A percentile compares a stretch with the other conserved stretches of the same genome.
These are phyloP conservation scores for Wickerhamomyces alni DNA, from an alignment of 805 yeast species.

Conservation along the genomic window DNA sequence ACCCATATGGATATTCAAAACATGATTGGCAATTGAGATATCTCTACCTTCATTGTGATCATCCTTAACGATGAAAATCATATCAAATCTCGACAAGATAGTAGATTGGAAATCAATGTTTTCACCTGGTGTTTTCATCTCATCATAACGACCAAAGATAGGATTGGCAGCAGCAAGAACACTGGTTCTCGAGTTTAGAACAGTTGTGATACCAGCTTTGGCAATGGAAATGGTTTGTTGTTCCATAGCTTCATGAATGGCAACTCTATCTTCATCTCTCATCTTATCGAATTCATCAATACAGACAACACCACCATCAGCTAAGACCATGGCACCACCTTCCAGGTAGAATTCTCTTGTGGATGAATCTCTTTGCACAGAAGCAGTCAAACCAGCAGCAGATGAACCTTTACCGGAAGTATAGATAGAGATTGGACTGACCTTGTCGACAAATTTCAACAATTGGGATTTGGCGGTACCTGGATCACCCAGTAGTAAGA, in stretches of 20 bases:
- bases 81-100: constrained; percentile 93
- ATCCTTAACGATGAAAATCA: constrained; percentile 96
- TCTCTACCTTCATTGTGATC: constrained; percentile 86
- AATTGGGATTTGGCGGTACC: constrained; percentile 98
- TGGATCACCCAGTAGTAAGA: constrained; percentile 91
- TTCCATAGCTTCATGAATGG: constrained; percentile 99
- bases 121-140: constrained; percentile 93
- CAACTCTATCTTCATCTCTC: constrained; percentile 98
- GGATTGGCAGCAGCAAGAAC: constrained; percentile 99
- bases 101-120: constrained; percentile 98
- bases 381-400: constrained; percentile 98
- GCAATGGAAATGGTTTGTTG: constrained; percentile 99
- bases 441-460: constrained; percentile 90
- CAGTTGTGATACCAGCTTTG: constrained; percentile 97
- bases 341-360: constrained; percentile 92
- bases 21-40: constrained; percentile 87
- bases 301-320: constrained; percentile 99
- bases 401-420: constrained; percentile 99
- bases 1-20: constrained; percentile 90
- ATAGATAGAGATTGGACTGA: constrained; percentile 89
- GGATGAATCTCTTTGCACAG: constrained; percentile 85
- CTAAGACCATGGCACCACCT: constrained; percentile 99
- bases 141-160: constrained; percentile 93
- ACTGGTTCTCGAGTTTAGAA: constrained; percentile 90
- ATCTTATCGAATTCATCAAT: constrained; percentile 98